Evolutionary conservation across 345 rosid genomes (phyloP).

Genomic region (Acer campestre): DNA sequence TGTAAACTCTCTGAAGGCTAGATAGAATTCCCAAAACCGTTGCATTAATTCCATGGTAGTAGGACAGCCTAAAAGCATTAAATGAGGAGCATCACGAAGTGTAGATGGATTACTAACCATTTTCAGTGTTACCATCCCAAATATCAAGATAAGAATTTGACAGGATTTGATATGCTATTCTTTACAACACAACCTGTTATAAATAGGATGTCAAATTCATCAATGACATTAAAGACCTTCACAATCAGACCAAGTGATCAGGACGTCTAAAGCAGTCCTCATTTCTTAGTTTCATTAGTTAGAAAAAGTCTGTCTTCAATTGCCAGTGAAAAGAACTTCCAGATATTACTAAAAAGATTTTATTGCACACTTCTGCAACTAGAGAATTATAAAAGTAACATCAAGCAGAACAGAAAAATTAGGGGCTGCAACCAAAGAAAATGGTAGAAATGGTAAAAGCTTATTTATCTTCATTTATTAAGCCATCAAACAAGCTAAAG

Average conservation of each 20-base stretch:
- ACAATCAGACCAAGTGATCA: neutral
- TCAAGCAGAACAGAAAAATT: too few species aligned
- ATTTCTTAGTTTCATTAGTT: neutral
- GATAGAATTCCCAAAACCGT: neutral
- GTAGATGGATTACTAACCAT: neutral
- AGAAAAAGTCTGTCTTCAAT: neutral
- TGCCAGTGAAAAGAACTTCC: neutral
- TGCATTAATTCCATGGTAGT: neutral
- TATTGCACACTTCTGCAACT: neutral
- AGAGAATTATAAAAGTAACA: neutral
- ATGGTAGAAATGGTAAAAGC: neutral
- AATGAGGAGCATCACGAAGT: neutral
- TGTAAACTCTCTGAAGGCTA: neutral
- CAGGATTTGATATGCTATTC: neutral
- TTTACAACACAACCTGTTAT: neutral
- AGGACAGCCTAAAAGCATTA: neutral
- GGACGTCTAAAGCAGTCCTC: neutral
- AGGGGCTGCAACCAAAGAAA: neutral
- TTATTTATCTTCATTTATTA: neutral
- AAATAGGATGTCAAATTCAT: neutral
- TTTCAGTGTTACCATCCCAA: neutral
- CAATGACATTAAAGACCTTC: neutral
- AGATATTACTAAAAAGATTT: neutral
- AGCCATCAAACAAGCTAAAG: neutral
- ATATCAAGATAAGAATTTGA: neutral